These are phyloP conservation scores for Cryptosporidium felis DNA, from an alignment of 169 alveolate genomes.

Conservation along the genomic window DNA sequence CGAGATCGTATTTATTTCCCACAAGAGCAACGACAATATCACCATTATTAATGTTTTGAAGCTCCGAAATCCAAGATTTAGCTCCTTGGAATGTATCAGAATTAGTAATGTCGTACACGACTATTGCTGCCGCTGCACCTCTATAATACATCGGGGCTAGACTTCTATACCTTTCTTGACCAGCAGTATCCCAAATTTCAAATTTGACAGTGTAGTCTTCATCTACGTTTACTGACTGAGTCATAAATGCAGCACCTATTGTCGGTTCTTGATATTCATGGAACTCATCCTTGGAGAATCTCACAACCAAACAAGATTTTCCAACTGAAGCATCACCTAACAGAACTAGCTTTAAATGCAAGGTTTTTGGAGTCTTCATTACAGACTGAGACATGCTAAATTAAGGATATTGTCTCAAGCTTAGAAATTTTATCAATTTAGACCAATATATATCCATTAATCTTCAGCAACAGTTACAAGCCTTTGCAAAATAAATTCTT, in stretches of 20 bases:
- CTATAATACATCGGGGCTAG: conserved; percentile 90
- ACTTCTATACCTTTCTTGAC: conserved; percentile 85
- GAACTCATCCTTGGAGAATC: conserved; percentile 85
- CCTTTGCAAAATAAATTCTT: too few relatives aligned
- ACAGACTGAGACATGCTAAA: conserved; percentile 61
- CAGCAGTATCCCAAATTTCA: conserved; percentile 91
- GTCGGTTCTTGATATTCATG: conserved; percentile 88
- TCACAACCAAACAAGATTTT: conserved; percentile 86
- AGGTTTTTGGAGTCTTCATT: conserved; percentile 57
- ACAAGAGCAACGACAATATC: conserved; percentile 86
- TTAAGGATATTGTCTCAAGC: too few relatives aligned
- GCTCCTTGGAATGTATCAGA: conserved; percentile 88
- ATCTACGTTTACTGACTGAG: conserved; percentile 84
- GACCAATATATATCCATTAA: too few relatives aligned
- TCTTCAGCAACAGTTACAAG: too few relatives aligned
- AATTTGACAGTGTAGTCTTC: conserved; percentile 78
- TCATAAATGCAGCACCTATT: conserved; percentile 92
- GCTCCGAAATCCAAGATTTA: conserved; percentile 88
- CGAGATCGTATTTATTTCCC: conserved; percentile 89
- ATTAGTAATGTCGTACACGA: conserved; percentile 88
- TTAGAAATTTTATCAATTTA: too few relatives aligned
- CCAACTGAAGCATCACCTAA: conserved; percentile 93
- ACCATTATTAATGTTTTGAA: conserved; percentile 82
- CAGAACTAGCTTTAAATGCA: conserved; percentile 84
- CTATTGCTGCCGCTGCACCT: conserved; percentile 92